Evolutionary conservation across 2,329 filamentous ascomycete genomes (phyloP), one percentile per base, ranked within the genome.

Genomic region (Tolypocladium amazonense): DNA sequence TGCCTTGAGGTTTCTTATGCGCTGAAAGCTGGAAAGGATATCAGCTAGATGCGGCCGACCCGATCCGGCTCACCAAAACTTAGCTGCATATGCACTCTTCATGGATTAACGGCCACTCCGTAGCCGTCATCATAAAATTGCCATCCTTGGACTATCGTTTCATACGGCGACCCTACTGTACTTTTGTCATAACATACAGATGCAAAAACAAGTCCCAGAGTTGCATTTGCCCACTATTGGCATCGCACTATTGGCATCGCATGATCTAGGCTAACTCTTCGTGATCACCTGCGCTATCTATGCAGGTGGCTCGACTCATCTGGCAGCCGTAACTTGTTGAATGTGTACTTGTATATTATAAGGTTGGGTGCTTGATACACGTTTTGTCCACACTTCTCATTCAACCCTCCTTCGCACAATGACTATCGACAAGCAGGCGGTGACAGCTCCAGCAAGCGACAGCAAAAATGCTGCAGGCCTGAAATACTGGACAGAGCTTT

Each of bases 401-500:
- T 12, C 27, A 33, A 12, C 12, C 25, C 47, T 3, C 27, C n/a
- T n/a, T 9, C 3, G 47, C 47, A 52, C 15, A 52, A 52, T 52
- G 47, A 52, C 47, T 33, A 14, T n/a, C 23, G 33, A 41, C n/a
- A 14, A 50, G 15, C 18, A 57, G 27, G 14, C n/a, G n/a, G 38
- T 37, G 56, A 37, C 56, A 15, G 30, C n/a, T 18, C 25, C 20
- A 30, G 39, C 25, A 43, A 43, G 23, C 30, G 18, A 25, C 12
- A 33, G 41, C 33, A 11, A 23, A n/a, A 1, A 7, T 39, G 25
- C 18, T 9, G 45, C 7, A 30, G 59, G 60, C 41, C 15, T 58
- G 8, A 35, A 50, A 8, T 63, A 63, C 57, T 63, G 62, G 62
- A 41, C 52, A 11, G 30, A 58, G 3, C 56, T 60, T 23, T 14